Percentiles rank a stretch among this genome's conserved stretches.
phyloP scores from a whole-genome alignment of 352 stramenopile genomes.

The Phytophthora pseudosyringae region DNA sequence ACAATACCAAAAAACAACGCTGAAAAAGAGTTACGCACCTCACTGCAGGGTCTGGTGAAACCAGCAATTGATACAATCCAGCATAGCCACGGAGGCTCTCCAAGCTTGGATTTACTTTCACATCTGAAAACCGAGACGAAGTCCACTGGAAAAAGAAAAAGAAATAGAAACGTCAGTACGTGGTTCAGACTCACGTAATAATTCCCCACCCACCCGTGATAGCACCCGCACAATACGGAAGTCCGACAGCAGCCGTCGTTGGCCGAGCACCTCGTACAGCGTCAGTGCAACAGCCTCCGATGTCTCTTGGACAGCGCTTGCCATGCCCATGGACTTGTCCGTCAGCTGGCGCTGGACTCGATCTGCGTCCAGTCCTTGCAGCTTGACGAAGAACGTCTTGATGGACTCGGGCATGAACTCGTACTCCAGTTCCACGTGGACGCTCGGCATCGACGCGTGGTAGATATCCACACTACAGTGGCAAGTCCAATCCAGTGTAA shows the following conservation, averaged over 20 bases:
- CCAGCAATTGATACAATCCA: conserved; percentile 75
- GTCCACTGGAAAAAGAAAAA: conserved; percentile 55
- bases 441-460: conserved; percentile 73
- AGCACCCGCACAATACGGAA: conserved; percentile 81
- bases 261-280: conserved; percentile 82
- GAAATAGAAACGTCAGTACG: background rate
- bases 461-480: conserved; percentile 81
- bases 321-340: conserved; percentile 29
- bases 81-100: conserved; percentile 63
- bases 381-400: conserved; percentile 77
- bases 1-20: background rate
- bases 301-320: conserved; percentile 28
- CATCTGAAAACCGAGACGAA: conserved; percentile 36
- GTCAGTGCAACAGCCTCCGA: conserved; percentile 48
- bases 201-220: conserved; percentile 51
- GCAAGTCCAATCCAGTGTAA: conserved; percentile 7
- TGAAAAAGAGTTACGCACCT: conserved; percentile 42
- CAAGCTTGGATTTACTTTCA: conserved; percentile 48
- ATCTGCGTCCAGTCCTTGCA: conserved; percentile 74
- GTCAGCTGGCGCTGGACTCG: conserved; percentile 66
- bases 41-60: conserved; percentile 81
- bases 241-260: conserved; percentile 81
- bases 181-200: background rate
- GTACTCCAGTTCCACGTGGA: conserved; percentile 76
- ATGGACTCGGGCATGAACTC: conserved; percentile 81